phyloP scores from a whole-genome alignment of 352 stramenopile genomes.

The Pythium biforme region DNA sequence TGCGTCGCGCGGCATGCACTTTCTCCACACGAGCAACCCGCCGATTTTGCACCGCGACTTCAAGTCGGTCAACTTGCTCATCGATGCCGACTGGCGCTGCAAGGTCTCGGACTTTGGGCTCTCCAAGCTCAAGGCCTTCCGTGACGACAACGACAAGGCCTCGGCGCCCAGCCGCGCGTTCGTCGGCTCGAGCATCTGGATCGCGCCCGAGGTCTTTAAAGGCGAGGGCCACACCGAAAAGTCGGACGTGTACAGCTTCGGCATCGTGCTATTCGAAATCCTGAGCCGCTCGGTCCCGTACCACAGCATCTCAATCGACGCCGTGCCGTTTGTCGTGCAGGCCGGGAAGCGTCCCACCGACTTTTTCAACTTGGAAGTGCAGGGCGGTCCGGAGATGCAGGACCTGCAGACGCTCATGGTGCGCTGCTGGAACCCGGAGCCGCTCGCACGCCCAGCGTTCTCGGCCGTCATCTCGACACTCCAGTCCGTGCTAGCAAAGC shows the following conservation, averaged over 20 bases:
- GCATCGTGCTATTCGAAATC: slow-evolving; percentile 79
- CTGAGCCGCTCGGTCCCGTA: slow-evolving; percentile 67
- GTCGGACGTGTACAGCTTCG: slow-evolving; percentile 88
- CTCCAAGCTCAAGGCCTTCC: slow-evolving; percentile 80
- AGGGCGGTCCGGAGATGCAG: slow-evolving; percentile 50
- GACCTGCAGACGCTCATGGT: slow-evolving; percentile 70
- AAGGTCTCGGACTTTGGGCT: slow-evolving; percentile 91
- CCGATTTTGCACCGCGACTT: slow-evolving; percentile 89
- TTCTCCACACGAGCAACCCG: slow-evolving; percentile 86
- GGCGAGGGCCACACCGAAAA: slow-evolving; percentile 86
- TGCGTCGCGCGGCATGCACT: slow-evolving; percentile 87
- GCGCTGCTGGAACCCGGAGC: slow-evolving; percentile 76
- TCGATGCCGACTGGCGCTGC: slow-evolving; percentile 85
- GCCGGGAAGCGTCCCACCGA: slow-evolving; percentile 76
- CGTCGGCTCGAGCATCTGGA: slow-evolving; percentile 89
- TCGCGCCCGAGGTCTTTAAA: slow-evolving; percentile 89
- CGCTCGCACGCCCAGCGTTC: slow-evolving; percentile 74
- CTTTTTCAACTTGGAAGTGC: slow-evolving; percentile 60
- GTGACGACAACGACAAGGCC: slow-evolving; percentile 48
- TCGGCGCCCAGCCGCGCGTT: slow-evolving; percentile 48
- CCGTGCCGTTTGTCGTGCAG: slow-evolving; percentile 79
- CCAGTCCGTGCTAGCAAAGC: slow-evolving; percentile 61
- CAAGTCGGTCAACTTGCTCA: slow-evolving; percentile 89
- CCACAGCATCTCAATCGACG: slow-evolving; percentile 76
- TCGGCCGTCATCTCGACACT: slow-evolving; percentile 78